Evolutionary conservation across 2,329 filamentous ascomycete genomes (phyloP).

Genomic region (Helotiales sp.): DNA sequence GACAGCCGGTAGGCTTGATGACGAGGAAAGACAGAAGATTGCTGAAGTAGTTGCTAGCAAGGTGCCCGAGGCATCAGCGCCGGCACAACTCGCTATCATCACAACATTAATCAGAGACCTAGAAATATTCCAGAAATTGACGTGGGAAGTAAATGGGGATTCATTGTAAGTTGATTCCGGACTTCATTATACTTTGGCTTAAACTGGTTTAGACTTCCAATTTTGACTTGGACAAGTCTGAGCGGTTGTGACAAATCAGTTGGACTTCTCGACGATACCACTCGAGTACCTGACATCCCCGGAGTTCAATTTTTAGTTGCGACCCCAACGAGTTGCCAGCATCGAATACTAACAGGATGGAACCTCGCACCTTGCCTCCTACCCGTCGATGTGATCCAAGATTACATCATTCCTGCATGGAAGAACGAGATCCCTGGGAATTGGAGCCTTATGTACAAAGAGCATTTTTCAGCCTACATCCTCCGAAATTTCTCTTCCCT

Average conservation of each 20-base stretch:
- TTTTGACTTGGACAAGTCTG: slow-evolving; percentile 27
- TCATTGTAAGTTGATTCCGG: slow-evolving; percentile 18
- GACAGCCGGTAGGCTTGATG: background rate
- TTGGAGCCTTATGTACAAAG: slow-evolving; percentile 26
- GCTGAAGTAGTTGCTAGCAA: background rate
- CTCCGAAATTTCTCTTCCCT: slow-evolving; percentile 27
- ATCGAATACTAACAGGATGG: slow-evolving; percentile 20
- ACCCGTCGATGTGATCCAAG: slow-evolving; percentile 21
- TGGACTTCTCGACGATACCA: slow-evolving; percentile 23
- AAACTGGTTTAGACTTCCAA: too few relatives aligned
- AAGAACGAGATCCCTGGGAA: background rate
- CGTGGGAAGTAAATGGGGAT: slow-evolving; percentile 14
- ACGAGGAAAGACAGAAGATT: slow-evolving; percentile 1
- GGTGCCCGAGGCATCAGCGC: background rate
- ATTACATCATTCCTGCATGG: slow-evolving; percentile 36
- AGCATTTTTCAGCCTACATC: slow-evolving; percentile 28
- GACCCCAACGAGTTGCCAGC: background rate
- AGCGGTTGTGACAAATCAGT: slow-evolving; percentile 17
- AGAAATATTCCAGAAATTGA: slow-evolving; percentile 25
- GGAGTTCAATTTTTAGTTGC: slow-evolving; percentile 31
- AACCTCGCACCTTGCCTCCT: slow-evolving; percentile 21
- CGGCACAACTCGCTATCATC: background rate
- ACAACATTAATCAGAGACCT: slow-evolving; percentile 1
- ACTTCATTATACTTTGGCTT: too few relatives aligned
- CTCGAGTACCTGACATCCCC: slow-evolving; percentile 26